Evolutionary conservation across 495 filamentous ascomycete species (phyloP).

Genomic region (Viridothelium virens): DNA sequence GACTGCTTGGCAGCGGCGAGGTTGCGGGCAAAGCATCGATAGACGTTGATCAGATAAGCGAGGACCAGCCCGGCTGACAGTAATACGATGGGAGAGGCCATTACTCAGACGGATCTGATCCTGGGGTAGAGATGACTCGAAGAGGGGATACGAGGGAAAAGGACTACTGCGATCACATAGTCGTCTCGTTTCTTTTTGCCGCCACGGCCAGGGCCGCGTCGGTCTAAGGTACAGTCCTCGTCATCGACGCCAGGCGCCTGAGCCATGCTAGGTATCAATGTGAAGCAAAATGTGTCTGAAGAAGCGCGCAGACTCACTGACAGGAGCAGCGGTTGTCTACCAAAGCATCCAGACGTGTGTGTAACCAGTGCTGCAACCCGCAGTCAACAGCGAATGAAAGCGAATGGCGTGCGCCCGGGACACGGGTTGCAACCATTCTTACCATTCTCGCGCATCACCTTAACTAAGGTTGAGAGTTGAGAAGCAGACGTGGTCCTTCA

Average conservation of each 20-base stretch:
- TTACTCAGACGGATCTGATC: neutral
- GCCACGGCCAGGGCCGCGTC: no score
- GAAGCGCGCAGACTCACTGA: neutral
- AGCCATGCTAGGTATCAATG: neutral
- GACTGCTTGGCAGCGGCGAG: slow-evolving; percentile 33
- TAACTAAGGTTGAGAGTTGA: no score
- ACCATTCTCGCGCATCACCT: no score
- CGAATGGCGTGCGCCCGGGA: no score
- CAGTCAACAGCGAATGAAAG: no score
- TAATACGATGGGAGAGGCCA: neutral
- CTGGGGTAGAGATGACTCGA: neutral
- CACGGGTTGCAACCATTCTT: no score
- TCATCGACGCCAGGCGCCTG: neutral
- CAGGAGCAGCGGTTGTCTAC: neutral
- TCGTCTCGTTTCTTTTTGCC: neutral
- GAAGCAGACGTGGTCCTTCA: no score
- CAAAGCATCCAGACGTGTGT: no score
- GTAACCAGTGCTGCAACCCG: no score
- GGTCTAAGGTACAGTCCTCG: no score
- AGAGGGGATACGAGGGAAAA: neutral
- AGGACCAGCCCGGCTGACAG: slow-evolving; percentile 15
- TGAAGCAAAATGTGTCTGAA: neutral
- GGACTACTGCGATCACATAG: neutral
- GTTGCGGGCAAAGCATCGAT: slow-evolving; percentile 29
- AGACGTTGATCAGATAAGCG: slow-evolving; percentile 21